Base-by-base conservation (phyloP, 225 moss, liverwort and hornwort species). In the Ulota crispa region DNA sequence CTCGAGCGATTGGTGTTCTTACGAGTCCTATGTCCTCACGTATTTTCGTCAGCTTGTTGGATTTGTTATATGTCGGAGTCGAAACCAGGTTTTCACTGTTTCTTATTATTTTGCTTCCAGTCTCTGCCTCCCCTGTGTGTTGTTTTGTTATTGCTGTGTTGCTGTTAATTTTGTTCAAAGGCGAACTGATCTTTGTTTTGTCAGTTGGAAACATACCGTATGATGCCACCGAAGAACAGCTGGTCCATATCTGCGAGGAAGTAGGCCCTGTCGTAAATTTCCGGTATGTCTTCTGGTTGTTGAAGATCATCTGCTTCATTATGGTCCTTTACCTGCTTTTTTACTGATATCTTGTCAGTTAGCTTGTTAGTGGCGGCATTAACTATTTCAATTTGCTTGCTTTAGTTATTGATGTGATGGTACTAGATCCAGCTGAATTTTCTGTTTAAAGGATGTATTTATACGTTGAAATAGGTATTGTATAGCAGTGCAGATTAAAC, bases 171-270 rank as follows among this genome's bases (percentile, higher is more conserved):
- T 69, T 70, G 23, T 59, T 34, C 5, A 24, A 32, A 28, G 65
- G 7, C 15, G 2, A 42, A 74, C 50, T 42, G 53, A 60, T 82
- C 65, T 79, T 59, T 66, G 57, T 52, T 70, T 60, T 83, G 57
- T 64, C 91, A 99, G 98, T 99, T 81, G 98, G 98, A 74, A 99
- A 99, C 84, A 99, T 99, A 88, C 98, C 95, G 60, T 99, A 99
- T 85, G 95, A 95, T 94, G 95, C 95, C 78, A 99, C 95, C 64
- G 98, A 99, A 92, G 98, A 99, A 86, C 98, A 99, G 89, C 94
- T 99, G 81, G 92, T 99, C 68, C 98, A 99, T 89, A 95, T 99
- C 36, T 99, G 98, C 89, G 95, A 99, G 93, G 98, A 99, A 94
- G 95, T 99, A 76, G 98, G 98, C 65, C 98, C 95, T 86, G 98